Evolutionary conservation across 2,329 filamentous ascomycete species (phyloP).

Genomic region (Neofusicoccum kwambonambiense): DNA sequence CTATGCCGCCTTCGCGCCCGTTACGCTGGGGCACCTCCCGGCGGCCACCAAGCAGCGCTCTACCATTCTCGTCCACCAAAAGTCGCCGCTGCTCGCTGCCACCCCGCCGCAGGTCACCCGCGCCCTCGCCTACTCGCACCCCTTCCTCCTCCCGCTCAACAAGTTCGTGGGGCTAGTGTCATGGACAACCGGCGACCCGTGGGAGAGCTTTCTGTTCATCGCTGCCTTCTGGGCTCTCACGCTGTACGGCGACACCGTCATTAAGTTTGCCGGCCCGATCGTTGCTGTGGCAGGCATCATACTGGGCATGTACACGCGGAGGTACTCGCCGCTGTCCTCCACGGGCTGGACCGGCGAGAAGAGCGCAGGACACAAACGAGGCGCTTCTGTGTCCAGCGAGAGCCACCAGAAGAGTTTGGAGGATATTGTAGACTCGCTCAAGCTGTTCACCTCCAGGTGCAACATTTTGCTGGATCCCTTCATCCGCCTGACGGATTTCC

Average conservation of each 20-base stretch:
- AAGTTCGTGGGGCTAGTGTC: slow-evolving; percentile 80
- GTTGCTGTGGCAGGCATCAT: slow-evolving; percentile 78
- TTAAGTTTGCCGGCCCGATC: slow-evolving; percentile 79
- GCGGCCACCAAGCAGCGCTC: slow-evolving; percentile 74
- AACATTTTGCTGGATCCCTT: slow-evolving; percentile 90
- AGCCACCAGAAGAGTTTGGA: slow-evolving; percentile 92
- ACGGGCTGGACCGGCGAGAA: slow-evolving; percentile 72
- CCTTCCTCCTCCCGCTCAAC: slow-evolving; percentile 87
- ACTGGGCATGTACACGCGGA: slow-evolving; percentile 84
- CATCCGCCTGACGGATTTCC: slow-evolving; percentile 84
- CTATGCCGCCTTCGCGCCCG: slow-evolving; percentile 85
- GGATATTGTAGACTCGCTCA: slow-evolving; percentile 92
- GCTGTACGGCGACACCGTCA: slow-evolving; percentile 81
- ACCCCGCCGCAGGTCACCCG: slow-evolving; percentile 94
- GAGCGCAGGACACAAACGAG: slow-evolving; percentile 53
- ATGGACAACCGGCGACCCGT: slow-evolving; percentile 91
- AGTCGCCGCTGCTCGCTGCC: slow-evolving; percentile 86
- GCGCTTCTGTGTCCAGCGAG: slow-evolving; percentile 58
- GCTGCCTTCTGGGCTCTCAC: slow-evolving; percentile 81
- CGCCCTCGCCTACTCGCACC: slow-evolving; percentile 91
- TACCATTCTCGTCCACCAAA: slow-evolving; percentile 93
- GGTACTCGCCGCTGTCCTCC: slow-evolving; percentile 87
- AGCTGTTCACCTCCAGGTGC: slow-evolving; percentile 85
- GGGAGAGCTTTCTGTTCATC: slow-evolving; percentile 93
- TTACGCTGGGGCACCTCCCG: slow-evolving; percentile 68